Evolutionary conservation across 1,284 basidiomycete genomes (phyloP).

Genomic region (Boletus sp.): DNA sequence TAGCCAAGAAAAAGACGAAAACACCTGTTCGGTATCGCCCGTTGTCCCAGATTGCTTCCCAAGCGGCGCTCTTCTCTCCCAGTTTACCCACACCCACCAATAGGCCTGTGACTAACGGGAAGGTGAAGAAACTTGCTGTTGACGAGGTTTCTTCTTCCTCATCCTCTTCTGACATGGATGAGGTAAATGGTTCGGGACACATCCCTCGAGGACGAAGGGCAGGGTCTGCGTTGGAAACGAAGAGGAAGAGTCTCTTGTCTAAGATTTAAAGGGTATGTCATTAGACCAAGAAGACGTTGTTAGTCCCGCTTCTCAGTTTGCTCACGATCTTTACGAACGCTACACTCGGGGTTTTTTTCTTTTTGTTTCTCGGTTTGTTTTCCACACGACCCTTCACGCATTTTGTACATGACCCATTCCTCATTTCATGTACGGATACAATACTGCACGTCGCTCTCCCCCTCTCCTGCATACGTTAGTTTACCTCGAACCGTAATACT

Average conservation of each 20-base stretch:
- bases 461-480: too few species aligned
- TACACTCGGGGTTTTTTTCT: background rate
- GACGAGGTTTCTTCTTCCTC: conserved; percentile 34
- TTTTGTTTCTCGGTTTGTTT: background rate
- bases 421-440: background rate
- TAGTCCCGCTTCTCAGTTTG: background rate
- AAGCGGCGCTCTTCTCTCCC: conserved; percentile 42
- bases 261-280: conserved; percentile 1
- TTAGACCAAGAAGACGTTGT: too few species aligned
- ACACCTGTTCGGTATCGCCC: conserved; percentile 37
- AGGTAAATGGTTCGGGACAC: conserved; percentile 41
- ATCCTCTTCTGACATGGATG: conserved; percentile 39
- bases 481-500: too few species aligned
- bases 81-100: conserved; percentile 23
- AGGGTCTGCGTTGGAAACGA: conserved; percentile 35
- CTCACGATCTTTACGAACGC: background rate
- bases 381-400: conserved; percentile 26
- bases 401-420: conserved; percentile 30
- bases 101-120: conserved; percentile 23
- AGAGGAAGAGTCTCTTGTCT: conserved; percentile 21
- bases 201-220: conserved; percentile 57
- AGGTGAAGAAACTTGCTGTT: conserved; percentile 33
- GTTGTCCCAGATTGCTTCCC: conserved; percentile 48
- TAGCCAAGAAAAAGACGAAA: conserved; percentile 26
- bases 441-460: background rate